Evolutionary conservation across 179 eudicot genomes (phyloP), one percentile per base, ranked within the genome.

Genomic region (Beta macrorhiza): DNA sequence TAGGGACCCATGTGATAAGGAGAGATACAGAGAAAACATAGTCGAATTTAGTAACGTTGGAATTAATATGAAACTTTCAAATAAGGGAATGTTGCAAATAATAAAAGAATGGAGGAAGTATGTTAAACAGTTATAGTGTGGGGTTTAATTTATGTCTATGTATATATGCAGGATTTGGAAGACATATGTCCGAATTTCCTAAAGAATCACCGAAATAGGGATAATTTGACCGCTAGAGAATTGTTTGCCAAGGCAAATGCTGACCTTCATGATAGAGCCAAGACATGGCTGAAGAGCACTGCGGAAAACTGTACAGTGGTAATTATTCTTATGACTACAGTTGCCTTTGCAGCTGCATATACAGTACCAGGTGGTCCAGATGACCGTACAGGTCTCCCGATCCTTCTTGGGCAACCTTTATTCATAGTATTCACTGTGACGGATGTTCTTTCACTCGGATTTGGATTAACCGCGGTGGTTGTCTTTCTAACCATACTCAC

Each of bases 311-410:
- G 74, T 67, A 74, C 83, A 0, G 83, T 65, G 7, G 52, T 81
- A 10, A 81, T 67, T 9, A 65, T 81, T 67, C 74, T 81, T 7
- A 75, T 81, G 0, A 79, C 83, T 7, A 81, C 79, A 37, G 83
- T 81, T 0, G 79, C 83, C 37, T 81, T 81, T 55, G 83, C 83
- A 55, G 83, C 78, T 53, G 83, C 79, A 7, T 74, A 74, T 74
- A 70, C 81, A 44, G 55, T 79, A 37, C 81, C 81, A 14, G 81
- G 81, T 6, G 81, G 81, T 44, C 75, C 79, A n/a, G 32, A 74
- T 55, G 74, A 81, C 44, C 1, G 22, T 13, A 81, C 83, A 2
- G 83, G 78, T 1, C 37, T 49, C 8, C 83, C 83, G 8, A 29
- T 81, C 25, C 79, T 81, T 17, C 32, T 74, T 53, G 44, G 65